Evolutionary conservation across 148 eudicot species (phyloP), one percentile per base, ranked within the genome.

Genomic region (Polygonum maritimum): DNA sequence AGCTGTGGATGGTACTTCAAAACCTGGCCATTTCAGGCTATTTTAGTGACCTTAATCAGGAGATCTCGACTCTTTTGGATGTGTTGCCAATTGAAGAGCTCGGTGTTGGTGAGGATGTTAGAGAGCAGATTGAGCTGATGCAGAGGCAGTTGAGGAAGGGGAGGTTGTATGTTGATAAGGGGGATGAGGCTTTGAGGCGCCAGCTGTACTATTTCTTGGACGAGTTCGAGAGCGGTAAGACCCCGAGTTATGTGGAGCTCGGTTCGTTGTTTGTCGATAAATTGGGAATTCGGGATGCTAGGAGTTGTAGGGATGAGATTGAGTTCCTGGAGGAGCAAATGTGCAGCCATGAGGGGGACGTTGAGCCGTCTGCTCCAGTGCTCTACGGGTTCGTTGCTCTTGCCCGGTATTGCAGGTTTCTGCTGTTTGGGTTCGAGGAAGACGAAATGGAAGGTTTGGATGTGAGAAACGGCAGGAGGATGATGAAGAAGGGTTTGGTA

Each of bases 261-360:
- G 75, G 80, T 82, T 57, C 81, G 0, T 84, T 89, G 69, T 94
- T 94, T 45, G 87, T 82, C 3, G 87, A 83, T 4, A 82, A 78
- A n/a, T 79, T 94, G 86, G 84, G 77, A 47, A 80, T 94, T 77
- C 38, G 58, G 2, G 86, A 86, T 74, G 84, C 86, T 2, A 80
- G 79, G 76, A 80, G 84, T 54, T 90, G 82, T 45, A 84, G 91
- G 77, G 31, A 47, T 49, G 98, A 94, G 78, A 92, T 90, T 71
- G 95, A 94, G 87, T 91, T 84, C 77, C 77, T 94, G 81, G 98
- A 94, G 78, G 98, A 94, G 81, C 98, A 92, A 74, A 90, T 92
- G 78, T 84, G 83, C 45, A 87, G 85, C 75, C 89, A 90, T 58
- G 93, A 87, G 39, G 93, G 91, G 7, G 98, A 90, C 79, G 73